Evolutionary conservation across 192 early-diverging fungal species (phyloP).

Genomic region (Geranomyces variabilis): DNA sequence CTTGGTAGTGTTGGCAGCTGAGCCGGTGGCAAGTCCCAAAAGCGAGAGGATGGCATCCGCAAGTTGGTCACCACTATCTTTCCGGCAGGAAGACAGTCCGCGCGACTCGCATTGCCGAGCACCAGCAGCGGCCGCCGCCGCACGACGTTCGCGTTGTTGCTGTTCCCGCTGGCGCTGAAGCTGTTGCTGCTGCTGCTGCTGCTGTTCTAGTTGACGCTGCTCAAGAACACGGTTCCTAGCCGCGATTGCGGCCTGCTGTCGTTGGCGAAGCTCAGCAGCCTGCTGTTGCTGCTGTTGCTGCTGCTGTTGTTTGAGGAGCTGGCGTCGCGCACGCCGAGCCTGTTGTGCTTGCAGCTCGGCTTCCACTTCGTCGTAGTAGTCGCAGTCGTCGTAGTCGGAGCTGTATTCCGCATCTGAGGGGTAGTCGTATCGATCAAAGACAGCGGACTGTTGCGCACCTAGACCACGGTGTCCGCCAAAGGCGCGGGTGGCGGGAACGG

Average conservation of each 20-base stretch:
- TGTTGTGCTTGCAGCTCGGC: background rate
- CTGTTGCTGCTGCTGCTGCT: background rate
- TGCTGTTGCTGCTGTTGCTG: conserved; percentile 1
- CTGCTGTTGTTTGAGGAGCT: background rate
- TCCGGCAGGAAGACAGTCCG: background rate
- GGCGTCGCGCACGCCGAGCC: background rate
- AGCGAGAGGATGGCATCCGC: background rate
- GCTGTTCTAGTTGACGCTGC: background rate
- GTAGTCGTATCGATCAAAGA: background rate
- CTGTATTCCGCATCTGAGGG: background rate
- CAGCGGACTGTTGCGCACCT: background rate
- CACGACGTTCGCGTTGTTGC: background rate
- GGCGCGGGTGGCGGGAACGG: background rate
- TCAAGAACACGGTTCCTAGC: no score
- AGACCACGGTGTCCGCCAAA: background rate
- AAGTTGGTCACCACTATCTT: background rate
- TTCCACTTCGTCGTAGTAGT: background rate
- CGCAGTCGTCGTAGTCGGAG: background rate
- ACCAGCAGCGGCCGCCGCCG: background rate
- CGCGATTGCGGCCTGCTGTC: background rate
- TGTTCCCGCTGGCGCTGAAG: background rate
- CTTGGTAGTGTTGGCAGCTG: background rate
- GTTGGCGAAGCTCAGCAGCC: background rate
- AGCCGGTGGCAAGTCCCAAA: background rate
- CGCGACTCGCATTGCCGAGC: background rate